Percentiles rank a stretch among this genome's conserved stretches.
Evolutionary conservation across 345 rosid genomes (phyloP).

Genomic region (Cardamine resedifolia): DNA sequence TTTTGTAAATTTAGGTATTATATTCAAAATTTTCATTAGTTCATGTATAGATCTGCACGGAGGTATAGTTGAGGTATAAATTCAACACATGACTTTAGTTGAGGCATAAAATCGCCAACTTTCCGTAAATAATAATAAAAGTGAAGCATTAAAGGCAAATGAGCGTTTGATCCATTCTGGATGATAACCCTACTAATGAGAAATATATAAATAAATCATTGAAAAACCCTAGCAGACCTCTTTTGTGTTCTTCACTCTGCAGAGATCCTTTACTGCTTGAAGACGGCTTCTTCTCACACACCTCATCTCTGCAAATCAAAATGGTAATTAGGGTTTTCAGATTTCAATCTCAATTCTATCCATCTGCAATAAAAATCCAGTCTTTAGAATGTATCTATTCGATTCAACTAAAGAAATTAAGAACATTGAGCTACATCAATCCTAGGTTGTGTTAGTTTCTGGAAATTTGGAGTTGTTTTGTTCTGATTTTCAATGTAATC

Average conservation of each 20-base stretch:
- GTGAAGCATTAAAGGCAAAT: too few species aligned
- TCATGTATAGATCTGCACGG: too few species aligned
- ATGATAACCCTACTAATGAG: conserved; percentile 2
- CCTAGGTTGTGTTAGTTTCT: background rate
- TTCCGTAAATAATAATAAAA: too few species aligned
- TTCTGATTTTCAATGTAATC: background rate
- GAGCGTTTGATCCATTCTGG: too few species aligned
- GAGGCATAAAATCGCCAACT: too few species aligned
- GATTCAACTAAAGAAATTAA: background rate
- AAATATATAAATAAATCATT: background rate
- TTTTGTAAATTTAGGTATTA: too few species aligned
- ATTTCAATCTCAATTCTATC: background rate
- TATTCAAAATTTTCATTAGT: too few species aligned
- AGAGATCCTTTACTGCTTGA: conserved; percentile 16
- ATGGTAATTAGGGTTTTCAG: conserved; percentile 22
- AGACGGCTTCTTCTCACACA: conserved; percentile 21
- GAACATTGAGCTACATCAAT: background rate
- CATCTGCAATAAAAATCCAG: background rate
- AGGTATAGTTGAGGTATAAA: too few species aligned
- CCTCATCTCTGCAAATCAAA: conserved; percentile 25
- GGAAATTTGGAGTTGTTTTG: background rate
- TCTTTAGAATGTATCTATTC: conserved; percentile 6
- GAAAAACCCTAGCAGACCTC: conserved; percentile 2
- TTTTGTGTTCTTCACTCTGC: background rate
- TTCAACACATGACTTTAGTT: too few species aligned